phyloP scores from a whole-genome alignment of 192 early-diverging fungal species.

The Coemansia nantahalensis region DNA sequence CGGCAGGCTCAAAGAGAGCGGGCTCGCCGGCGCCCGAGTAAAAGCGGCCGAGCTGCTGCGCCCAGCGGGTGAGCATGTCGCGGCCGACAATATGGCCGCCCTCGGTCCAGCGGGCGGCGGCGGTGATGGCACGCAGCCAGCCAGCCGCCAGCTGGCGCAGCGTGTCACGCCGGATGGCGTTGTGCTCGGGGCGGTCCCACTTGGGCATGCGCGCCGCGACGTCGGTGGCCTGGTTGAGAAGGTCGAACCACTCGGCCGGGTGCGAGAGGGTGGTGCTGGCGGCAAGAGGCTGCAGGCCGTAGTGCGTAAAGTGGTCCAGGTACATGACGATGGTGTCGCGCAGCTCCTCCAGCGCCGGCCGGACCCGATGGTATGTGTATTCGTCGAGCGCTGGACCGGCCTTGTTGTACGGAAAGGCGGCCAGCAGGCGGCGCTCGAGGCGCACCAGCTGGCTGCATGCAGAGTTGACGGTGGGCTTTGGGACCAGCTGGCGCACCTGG shows the following conservation, averaged over 20 bases:
- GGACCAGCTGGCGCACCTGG: slow-evolving; percentile 71
- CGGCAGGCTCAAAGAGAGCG: slow-evolving; percentile 41
- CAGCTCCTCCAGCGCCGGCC: slow-evolving; percentile 70
- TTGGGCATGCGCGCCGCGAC: slow-evolving; percentile 74
- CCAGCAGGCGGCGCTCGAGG: slow-evolving; percentile 68
- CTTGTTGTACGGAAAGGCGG: slow-evolving; percentile 85
- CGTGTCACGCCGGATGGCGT: slow-evolving; percentile 61
- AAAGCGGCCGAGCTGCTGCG: slow-evolving; percentile 38
- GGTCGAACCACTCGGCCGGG: slow-evolving; percentile 68
- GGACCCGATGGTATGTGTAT: slow-evolving; percentile 88
- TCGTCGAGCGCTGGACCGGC: slow-evolving; percentile 74
- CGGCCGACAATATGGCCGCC: slow-evolving; percentile 83
- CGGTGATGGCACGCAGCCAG: slow-evolving; percentile 75
- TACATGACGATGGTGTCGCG: slow-evolving; percentile 70
- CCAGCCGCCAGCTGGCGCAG: slow-evolving; percentile 68
- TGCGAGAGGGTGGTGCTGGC: slow-evolving; percentile 34
- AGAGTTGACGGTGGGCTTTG: slow-evolving; percentile 81
- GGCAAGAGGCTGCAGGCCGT: slow-evolving; percentile 55
- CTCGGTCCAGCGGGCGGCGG: slow-evolving; percentile 66
- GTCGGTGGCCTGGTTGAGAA: slow-evolving; percentile 72
- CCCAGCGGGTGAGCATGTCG: slow-evolving; percentile 81
- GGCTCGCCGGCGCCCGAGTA: slow-evolving; percentile 25
- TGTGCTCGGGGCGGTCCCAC: slow-evolving; percentile 74
- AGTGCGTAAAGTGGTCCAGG: slow-evolving; percentile 71
- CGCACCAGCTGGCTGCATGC: slow-evolving; percentile 62